phyloP scores from a whole-genome alignment of 371 early-diverging fungal species.

The Lichtheimia hyalospora region DNA sequence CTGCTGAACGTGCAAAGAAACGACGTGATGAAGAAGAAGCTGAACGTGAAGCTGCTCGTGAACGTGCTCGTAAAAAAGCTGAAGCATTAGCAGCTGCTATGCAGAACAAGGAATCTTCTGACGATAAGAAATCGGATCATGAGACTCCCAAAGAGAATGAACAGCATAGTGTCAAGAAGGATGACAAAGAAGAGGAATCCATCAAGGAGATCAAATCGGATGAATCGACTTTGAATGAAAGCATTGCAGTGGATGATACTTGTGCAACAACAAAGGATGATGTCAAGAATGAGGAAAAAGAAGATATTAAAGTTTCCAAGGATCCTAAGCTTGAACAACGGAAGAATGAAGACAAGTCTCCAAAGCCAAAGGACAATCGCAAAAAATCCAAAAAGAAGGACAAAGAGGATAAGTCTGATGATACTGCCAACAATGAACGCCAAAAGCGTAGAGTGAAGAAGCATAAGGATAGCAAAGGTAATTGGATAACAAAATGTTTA shows the following conservation, averaged over 20 bases:
- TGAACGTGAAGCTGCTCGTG: constrained; percentile 39
- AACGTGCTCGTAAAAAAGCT: constrained; percentile 48
- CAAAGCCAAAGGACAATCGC: not conserved
- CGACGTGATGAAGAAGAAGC: constrained; percentile 51
- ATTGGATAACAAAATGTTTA: too few relatives aligned
- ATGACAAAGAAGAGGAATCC: not conserved
- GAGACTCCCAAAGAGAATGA: not conserved
- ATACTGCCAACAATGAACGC: too few relatives aligned
- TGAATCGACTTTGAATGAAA: not conserved
- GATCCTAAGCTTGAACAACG: not conserved
- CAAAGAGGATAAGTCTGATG: not conserved
- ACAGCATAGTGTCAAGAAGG: not conserved
- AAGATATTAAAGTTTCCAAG: not conserved
- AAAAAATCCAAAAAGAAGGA: not conserved
- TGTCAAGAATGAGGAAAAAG: not conserved
- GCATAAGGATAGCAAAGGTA: too few relatives aligned
- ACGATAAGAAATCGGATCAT: not conserved
- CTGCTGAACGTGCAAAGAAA: constrained; percentile 51
- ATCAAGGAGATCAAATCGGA: not conserved
- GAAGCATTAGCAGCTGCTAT: constrained; percentile 24
- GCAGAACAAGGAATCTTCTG: not conserved
- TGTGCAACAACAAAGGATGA: not conserved
- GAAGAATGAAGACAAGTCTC: not conserved
- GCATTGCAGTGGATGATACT: not conserved
- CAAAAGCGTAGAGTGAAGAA: too few relatives aligned